Base-by-base conservation (phyloP, 371 early-diverging fungal genomes). In the Rhizomucor pusillus region DNA sequence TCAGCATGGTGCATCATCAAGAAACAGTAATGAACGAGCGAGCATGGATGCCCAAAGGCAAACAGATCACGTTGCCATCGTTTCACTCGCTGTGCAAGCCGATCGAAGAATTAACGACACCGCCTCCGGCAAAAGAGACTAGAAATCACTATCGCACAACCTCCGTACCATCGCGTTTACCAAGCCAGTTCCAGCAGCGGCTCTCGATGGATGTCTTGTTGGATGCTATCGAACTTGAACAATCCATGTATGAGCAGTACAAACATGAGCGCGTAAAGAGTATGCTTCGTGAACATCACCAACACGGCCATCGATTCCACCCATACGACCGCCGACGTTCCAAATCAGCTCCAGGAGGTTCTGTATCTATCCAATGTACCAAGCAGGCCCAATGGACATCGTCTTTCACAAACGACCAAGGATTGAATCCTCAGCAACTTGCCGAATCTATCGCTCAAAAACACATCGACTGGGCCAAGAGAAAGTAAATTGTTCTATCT, bases 191-290 rank as follows among this genome's bases (percentile, higher is more conserved):
- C 49, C 36, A 64, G 24, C 16, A 57, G 10, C 67, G 67, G 29
- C 51, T 70, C 13, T 71, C 71, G 1, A 59, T 77, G 63, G 63
- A 65, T 43, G 55, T 73, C 9, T 44, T 77, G 7, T 25, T 77
- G 9, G 68, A 77, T 50, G 77, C 77, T 5, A 77, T 77, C 54
- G 77, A 71, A 33, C 52, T 77, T 10, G 77, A 77, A 33, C 77
- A 71, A 50, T 58, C 65, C 45, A 77, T 77, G 77, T 67, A 66
- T 18, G 58, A 65, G 13, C 57, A 60, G 24, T 77, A 73, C 37
- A 63, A 60, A 53, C 50, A 60, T 5, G 69, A 77, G 51, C 60
- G 71, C 3, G 58, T 66, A 20, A 76, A 76, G 37, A 62, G 60
- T 29, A 41, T 44, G n/a, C 35, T 56, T 36, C 59, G 60, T 35